Evolutionary conservation across 306 rosid genomes (phyloP).

Genomic region (Citrullus amarus): DNA sequence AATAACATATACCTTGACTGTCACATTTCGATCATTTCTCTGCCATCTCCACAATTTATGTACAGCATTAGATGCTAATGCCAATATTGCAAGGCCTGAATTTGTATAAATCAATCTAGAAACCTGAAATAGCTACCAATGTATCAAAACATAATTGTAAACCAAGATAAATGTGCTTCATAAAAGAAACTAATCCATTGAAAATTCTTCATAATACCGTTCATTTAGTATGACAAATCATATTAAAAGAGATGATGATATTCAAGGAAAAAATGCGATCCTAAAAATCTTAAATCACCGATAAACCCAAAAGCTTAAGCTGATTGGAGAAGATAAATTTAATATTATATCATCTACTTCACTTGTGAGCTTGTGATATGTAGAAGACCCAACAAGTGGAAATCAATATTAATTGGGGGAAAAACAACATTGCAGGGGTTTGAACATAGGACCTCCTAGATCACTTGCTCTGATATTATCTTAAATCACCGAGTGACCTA

Average conservation of each 20-base stretch:
- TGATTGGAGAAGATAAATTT: no score
- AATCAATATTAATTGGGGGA: no score
- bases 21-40: constrained; percentile 56
- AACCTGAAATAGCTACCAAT: constrained; percentile 46
- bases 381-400: no score
- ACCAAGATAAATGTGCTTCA: not conserved
- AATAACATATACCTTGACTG: constrained; percentile 46
- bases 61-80: constrained; percentile 94
- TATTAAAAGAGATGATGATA: not conserved
- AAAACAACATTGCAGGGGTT: no score
- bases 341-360: no score
- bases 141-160: constrained; percentile 13
- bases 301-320: no score
- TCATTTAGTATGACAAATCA: not conserved
- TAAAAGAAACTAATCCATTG: not conserved
- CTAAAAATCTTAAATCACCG: not conserved
- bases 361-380: no score
- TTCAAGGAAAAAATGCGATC: not conserved
- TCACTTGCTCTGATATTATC: no score
- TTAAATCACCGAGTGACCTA: no score
- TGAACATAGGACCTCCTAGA: no score
- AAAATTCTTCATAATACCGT: not conserved
- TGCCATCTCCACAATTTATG: constrained; percentile 99
- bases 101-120: constrained; percentile 91
- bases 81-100: constrained; percentile 82